Base-by-base conservation (phyloP, 306 rosid species). In the Phaseolus lunatus region DNA sequence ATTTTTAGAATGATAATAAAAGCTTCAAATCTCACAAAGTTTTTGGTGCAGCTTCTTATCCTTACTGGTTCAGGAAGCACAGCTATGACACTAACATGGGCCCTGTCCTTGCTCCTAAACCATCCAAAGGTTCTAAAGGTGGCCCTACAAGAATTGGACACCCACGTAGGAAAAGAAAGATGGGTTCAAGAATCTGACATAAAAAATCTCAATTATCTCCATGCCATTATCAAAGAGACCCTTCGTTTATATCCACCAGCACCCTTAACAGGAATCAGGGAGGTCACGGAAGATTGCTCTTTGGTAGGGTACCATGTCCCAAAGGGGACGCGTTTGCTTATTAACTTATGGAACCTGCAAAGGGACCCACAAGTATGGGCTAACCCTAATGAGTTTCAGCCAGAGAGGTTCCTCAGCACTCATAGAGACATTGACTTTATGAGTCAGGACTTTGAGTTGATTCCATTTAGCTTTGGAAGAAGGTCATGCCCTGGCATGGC, bases 231-330 rank as follows among this genome's bases (percentile, higher is more conserved):
- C 48, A 86, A 86, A 73, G 89, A 86, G 75, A 86, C 89, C 22
- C 76, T 86, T 67, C 78, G 89, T 10, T 43, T 86, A 3, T 86
- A 86, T 63, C 89, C 89, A 19, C 83, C 89, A 53, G 86, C 89
- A 52, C 89, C 89, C 22, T 77, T 86, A 67, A 86, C 89, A 3
- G 89, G 89, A 76, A 66, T 86, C 0, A 76, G 89, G 22, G 89
- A 86, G 8, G 83, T 72, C 64, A 80, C 7, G 4, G 78, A 86
- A 5, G 86, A 86, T 29, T 82, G 81, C 27, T 8, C 0, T 9
- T 71, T 86, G 35, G 85, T 62, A 45, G 85, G 85, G 14, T 83
- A 76, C 63, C 16, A 50, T 16, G 76, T 86, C 68, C 47, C 78
- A 1, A 86, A 83, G 15, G 86, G 89, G 5, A 59, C 86, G 10